Percentiles rank a stretch among this genome's conserved stretches.
Evolutionary conservation across 2,329 filamentous ascomycete genomes (phyloP).

Genomic region (Lachnellula hyalina): DNA sequence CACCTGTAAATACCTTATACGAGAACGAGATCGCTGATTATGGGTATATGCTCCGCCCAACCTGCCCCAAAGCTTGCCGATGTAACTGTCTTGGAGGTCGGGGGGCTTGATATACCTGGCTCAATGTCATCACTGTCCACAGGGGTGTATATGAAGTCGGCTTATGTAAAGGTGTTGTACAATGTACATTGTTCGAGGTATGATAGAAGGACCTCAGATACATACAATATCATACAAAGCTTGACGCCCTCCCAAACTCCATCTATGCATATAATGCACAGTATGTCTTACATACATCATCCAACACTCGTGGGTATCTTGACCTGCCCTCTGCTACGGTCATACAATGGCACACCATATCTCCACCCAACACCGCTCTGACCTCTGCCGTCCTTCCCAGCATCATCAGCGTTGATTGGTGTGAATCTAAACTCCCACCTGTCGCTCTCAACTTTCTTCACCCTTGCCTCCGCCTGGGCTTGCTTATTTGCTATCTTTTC

Average conservation of each 20-base stretch:
- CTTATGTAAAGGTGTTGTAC: neutral
- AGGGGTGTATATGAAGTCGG: too few species aligned
- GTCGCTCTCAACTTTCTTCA: slow-evolving; percentile 40
- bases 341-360: slow-evolving; percentile 58
- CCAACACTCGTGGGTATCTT: slow-evolving; percentile 61
- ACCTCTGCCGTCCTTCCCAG: slow-evolving; percentile 49
- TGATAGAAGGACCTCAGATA: slow-evolving; percentile 1
- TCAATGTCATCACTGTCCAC: too few species aligned
- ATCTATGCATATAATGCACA: slow-evolving; percentile 10
- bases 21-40: too few species aligned
- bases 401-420: slow-evolving; percentile 51
- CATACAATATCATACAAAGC: slow-evolving; percentile 14
- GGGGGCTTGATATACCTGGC: too few species aligned
- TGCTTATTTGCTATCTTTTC: slow-evolving; percentile 30
- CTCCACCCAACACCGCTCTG: slow-evolving; percentile 52
- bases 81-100: too few species aligned
- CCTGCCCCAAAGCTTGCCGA: too few species aligned
- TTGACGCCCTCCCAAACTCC: slow-evolving; percentile 9
- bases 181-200: slow-evolving; percentile 5
- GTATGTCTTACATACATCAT: slow-evolving; percentile 8
- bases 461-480: slow-evolving; percentile 36
- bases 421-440: slow-evolving; percentile 61
- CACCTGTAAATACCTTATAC: too few species aligned
- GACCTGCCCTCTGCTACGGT: slow-evolving; percentile 57
- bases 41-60: too few species aligned